Conservation (phyloP, 257 asterid genomes). For the Jacaranda mimosifolia region DNA sequence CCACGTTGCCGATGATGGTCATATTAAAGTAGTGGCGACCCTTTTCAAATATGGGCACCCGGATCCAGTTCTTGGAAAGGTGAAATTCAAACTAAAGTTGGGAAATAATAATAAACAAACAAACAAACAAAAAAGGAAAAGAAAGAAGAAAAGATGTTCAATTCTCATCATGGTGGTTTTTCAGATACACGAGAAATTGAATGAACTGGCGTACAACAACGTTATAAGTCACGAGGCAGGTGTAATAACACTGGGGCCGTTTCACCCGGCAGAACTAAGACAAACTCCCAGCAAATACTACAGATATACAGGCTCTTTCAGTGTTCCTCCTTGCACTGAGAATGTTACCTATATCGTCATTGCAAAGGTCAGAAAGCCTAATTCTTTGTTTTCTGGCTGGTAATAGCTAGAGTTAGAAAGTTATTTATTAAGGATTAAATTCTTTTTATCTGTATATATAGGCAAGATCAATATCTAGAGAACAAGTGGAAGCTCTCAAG, state of each 20-base stretch:
- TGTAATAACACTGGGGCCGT: conserved; percentile 40
- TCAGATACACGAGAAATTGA: conserved; percentile 53
- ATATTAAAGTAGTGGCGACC: conserved; percentile 51
- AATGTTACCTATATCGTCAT: conserved; percentile 50
- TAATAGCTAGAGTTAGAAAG: too few species aligned
- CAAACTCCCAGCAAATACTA: conserved; percentile 52
- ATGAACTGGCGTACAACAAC: conserved; percentile 45
- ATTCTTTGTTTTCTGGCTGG: too few species aligned
- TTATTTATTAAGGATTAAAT: not conserved
- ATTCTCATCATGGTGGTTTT: not conserved
- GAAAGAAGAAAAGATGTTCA: too few species aligned
- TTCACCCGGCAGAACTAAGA: conserved; percentile 54
- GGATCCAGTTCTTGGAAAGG: conserved; percentile 67
- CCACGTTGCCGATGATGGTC: conserved; percentile 63
- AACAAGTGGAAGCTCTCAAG: conserved; percentile 60
- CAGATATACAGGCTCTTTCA: conserved; percentile 59
- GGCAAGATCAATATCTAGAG: conserved; percentile 60
- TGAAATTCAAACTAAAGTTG: conserved; percentile 20
- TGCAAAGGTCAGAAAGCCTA: conserved; percentile 43
- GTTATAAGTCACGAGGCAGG: conserved; percentile 31
- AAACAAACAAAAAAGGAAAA: not conserved
- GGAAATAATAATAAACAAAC: too few species aligned
- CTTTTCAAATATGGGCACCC: conserved; percentile 60
- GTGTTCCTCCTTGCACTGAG: conserved; percentile 71
- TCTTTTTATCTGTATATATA: conserved; percentile 14